Conservation (phyloP, 2,329 filamentous ascomycete genomes). For the Tolypocladium ovalisporum region DNA sequence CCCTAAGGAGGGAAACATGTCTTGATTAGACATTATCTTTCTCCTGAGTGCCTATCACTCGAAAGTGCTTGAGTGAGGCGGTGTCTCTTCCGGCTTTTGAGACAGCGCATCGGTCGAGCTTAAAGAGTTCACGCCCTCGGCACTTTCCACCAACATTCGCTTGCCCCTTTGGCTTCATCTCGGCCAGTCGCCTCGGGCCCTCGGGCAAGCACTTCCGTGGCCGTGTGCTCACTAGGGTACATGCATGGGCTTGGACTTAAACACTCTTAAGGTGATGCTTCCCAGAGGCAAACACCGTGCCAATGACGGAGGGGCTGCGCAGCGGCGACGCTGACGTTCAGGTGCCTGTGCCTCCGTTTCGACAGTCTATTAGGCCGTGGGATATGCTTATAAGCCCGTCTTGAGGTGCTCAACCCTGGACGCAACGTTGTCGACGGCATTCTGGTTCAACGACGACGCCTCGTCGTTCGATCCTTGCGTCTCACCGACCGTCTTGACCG, state of each 20-base stretch:
- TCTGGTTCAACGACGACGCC: too few species aligned
- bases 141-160: not conserved
- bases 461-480: not conserved
- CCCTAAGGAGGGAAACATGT: not conserved
- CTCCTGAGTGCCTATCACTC: too few species aligned
- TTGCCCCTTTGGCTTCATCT: not conserved
- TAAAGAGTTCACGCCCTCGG: not conserved
- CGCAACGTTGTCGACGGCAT: not conserved
- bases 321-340: not conserved
- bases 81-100: not conserved
- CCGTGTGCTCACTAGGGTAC: not conserved
- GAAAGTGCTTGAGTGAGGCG: not conserved
- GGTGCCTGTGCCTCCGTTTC: not conserved
- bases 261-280: not conserved
- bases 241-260: not conserved
- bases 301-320: not conserved
- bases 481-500: slow-evolving; percentile 13
- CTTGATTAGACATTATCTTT: not conserved
- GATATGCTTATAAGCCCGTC: not conserved
- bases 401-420: not conserved
- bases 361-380: too few species aligned
- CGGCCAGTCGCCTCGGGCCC: not conserved
- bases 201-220: too few species aligned
- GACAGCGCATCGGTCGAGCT: too few species aligned
- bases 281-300: not conserved